A percentile compares a stretch with the other conserved stretches of the same genome.
Conservation (phyloP, 352 stramenopile species). For the Phytophthora agathidicida region DNA sequence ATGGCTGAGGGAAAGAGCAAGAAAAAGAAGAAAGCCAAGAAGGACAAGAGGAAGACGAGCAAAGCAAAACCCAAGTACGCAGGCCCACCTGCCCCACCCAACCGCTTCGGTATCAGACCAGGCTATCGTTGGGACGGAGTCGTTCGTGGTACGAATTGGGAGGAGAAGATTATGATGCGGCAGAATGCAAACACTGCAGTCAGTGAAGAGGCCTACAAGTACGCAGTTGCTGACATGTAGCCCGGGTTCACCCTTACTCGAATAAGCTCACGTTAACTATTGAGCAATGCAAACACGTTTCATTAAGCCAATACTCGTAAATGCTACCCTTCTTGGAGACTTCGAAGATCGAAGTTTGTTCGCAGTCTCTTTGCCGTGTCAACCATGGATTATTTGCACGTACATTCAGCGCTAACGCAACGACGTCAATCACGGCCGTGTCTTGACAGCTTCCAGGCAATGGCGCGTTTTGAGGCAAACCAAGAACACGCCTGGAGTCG, state of each 20-base stretch:
- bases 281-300: background rate
- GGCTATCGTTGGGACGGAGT: conserved; percentile 99
- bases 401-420: no score
- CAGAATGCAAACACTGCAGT: conserved; percentile 65
- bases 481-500: no score
- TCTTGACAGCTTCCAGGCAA: no score
- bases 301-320: no score
- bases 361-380: no score
- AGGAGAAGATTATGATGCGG: conserved; percentile 92
- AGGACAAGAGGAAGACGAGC: conserved; percentile 38
- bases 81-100: conserved; percentile 72
- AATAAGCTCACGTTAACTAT: no score
- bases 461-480: no score
- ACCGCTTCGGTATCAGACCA: conserved; percentile 91
- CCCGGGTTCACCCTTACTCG: no score
- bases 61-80: conserved; percentile 68
- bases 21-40: conserved; percentile 49
- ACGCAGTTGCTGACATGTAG: conserved; percentile 88
- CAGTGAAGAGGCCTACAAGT: conserved; percentile 81
- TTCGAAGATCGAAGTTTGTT: no score
- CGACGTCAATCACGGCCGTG: no score
- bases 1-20: conserved; percentile 40
- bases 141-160: conserved; percentile 96
- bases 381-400: no score
- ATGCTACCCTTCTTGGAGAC: no score